Evolutionary conservation across 2,329 filamentous ascomycete species (phyloP), one percentile per base, ranked within the genome.

Genomic region (Phyllosticta citrichinensis): DNA sequence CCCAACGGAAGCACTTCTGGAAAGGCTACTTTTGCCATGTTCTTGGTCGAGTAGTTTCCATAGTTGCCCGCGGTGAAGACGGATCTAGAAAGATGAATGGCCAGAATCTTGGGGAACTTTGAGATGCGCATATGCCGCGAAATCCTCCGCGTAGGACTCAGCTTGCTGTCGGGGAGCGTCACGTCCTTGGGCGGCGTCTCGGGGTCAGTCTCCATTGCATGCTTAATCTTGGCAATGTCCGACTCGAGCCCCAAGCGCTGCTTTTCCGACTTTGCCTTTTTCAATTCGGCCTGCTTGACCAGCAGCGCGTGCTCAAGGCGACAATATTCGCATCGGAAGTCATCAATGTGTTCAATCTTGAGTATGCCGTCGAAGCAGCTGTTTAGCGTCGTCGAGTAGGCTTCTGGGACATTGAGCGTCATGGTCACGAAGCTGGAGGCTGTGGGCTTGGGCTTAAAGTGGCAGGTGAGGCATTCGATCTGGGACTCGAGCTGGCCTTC

Each of bases 311-410:
- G 88, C 52, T 89, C 75, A n/a, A 99, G 80, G 22, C 91, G 85
- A 70, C 94, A 99, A 75, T 86, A 89, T 68, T 97, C 94, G 76
- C 94, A 99, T 67, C 89, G 92, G 79, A 95, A 99, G 71, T 96
- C 94, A 64, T 97, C 93, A 65, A 99, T 97, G 71, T 91, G 88
- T 73, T 99, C 94, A 0, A 90, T 91, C 75, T 96, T 96, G 66
- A 99, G 87, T 74, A 97, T 87, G 51, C 89, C 89, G 68, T 99
- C 94, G 68, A 99, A 94, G 73, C 94, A 99, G 9, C 86, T 81
- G 69, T 88, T 91, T 17, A 99, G 80, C 0, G 90, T 87, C 0
- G 92, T 92, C 2, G 89, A 88, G 57, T 73, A 73, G 55, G 87
- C 83, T 71, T 94, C 89, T 0, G 94, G 94, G 3, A 99, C 94